Evolutionary conservation across 2,329 filamentous ascomycete genomes (phyloP).

Genomic region (Tolypocladium ovalisporum): DNA sequence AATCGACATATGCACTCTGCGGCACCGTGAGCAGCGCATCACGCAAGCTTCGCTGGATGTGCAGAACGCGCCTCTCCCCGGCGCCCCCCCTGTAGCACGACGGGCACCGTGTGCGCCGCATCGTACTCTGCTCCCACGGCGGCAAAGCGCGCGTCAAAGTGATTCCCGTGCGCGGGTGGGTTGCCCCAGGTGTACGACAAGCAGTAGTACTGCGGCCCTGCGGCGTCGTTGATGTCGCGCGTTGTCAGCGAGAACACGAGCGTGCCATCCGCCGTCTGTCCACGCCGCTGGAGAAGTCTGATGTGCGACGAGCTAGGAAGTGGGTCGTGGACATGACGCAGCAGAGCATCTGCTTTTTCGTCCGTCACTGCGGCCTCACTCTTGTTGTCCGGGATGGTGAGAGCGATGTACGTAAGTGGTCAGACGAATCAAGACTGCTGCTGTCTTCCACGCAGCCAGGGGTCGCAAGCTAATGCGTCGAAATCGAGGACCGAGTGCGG

Average conservation of each 20-base stretch:
- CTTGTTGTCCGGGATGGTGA: not conserved
- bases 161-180: slow-evolving; percentile 11
- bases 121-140: slow-evolving; percentile 5
- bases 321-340: slow-evolving; percentile 1
- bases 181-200: slow-evolving; percentile 16
- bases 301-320: slow-evolving; percentile 5
- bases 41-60: slow-evolving; percentile 11
- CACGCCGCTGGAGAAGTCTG: slow-evolving; percentile 6
- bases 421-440: not conserved
- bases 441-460: not conserved
- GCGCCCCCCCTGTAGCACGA: slow-evolving; percentile 7
- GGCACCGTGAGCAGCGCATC: slow-evolving; percentile 10
- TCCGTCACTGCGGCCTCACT: not conserved
- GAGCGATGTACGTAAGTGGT: not conserved
- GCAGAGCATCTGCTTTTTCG: not conserved
- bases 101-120: slow-evolving; percentile 4
- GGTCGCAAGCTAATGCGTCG: too few relatives aligned
- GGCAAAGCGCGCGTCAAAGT: slow-evolving; percentile 7
- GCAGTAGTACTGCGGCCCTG: slow-evolving; percentile 8
- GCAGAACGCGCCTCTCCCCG: slow-evolving; percentile 1
- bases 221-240: slow-evolving; percentile 6
- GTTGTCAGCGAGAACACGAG: slow-evolving; percentile 8
- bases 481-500: not conserved
- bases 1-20: slow-evolving; percentile 3
- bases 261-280: slow-evolving; percentile 4